These are phyloP conservation scores for Pholiota microspora DNA, from an alignment of 768 basidiomycete species.

Conservation along the genomic window DNA sequence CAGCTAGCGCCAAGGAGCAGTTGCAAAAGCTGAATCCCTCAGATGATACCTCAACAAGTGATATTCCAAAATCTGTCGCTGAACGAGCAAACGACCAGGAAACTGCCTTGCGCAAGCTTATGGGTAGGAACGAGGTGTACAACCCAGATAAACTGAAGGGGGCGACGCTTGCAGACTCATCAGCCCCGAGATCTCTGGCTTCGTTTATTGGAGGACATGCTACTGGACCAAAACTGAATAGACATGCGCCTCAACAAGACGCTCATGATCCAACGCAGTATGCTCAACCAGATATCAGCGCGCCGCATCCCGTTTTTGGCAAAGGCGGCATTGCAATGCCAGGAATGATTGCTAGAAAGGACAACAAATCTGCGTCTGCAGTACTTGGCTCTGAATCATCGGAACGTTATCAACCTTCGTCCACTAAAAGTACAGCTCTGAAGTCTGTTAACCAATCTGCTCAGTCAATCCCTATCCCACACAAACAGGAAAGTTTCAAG, in stretches of 20 bases:
- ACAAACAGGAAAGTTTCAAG: conserved; percentile 6
- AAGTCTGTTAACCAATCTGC: neutral
- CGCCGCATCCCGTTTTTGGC: conserved; percentile 77
- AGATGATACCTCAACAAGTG: conserved; percentile 17
- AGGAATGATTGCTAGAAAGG: conserved; percentile 46
- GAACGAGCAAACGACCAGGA: conserved; percentile 43
- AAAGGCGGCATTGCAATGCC: conserved; percentile 74
- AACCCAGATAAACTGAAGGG: conserved; percentile 26
- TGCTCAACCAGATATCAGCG: conserved; percentile 51
- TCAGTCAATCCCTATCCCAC: neutral
- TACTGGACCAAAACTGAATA: conserved; percentile 70
- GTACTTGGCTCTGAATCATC: conserved; percentile 20
- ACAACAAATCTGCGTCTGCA: conserved; percentile 5
- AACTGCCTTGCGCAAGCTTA: conserved; percentile 46
- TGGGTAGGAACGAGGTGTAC: conserved; percentile 32
- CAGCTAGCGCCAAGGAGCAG: conserved; percentile 19
- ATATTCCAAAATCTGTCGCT: conserved; percentile 22
- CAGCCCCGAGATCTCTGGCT: conserved; percentile 57
- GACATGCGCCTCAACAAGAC: conserved; percentile 71
- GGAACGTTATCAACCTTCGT: conserved; percentile 23
- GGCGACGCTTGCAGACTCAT: conserved; percentile 18
- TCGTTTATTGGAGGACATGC: conserved; percentile 81
- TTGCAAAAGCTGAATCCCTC: conserved; percentile 9
- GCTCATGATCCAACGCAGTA: conserved; percentile 63
- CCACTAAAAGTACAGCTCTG: neutral